Percentiles rank a stretch among this genome's conserved stretches.
phyloP scores from a whole-genome alignment of 2,329 filamentous ascomycete genomes.

The Aspergillus ochraceoroseus region DNA sequence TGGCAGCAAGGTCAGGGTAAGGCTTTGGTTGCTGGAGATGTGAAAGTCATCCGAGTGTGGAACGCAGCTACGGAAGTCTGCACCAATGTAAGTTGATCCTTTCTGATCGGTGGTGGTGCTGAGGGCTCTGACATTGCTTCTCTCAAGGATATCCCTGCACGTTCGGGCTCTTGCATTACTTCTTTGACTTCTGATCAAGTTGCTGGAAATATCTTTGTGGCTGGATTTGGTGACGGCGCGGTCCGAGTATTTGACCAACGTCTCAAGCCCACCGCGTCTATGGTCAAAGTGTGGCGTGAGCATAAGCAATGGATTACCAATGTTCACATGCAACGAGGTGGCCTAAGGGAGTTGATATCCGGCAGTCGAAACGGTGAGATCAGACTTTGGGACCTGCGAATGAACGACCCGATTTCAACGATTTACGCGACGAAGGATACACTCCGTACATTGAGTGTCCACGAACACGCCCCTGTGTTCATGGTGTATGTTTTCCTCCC shows the following conservation, averaged over 20 bases:
- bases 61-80: constrained; percentile 91
- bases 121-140: not conserved
- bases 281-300: constrained; percentile 96
- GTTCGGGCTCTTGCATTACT: constrained; percentile 92
- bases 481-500: constrained; percentile 65
- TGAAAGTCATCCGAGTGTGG: constrained; percentile 93
- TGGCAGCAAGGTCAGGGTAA: constrained; percentile 98
- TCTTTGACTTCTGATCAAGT: constrained; percentile 96
- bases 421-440: constrained; percentile 72
- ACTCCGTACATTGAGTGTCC: constrained; percentile 79
- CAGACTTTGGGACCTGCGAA: constrained; percentile 91
- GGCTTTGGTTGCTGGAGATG: constrained; percentile 91
- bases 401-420: constrained; percentile 69
- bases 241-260: constrained; percentile 92
- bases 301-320: constrained; percentile 94
- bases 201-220: constrained; percentile 91
- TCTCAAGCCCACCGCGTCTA: constrained; percentile 74
- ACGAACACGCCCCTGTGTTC: constrained; percentile 95
- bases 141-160: constrained; percentile 74
- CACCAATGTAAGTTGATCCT: constrained; percentile 53
- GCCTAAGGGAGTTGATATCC: constrained; percentile 82
- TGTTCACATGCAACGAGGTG: constrained; percentile 93
- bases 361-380: constrained; percentile 91
- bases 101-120: not conserved
- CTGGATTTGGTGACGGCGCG: constrained; percentile 92